Evolutionary conservation across 805 yeast genomes (phyloP), one percentile per base, ranked within the genome.

Genomic region (Sugiyamaella marilandica): DNA sequence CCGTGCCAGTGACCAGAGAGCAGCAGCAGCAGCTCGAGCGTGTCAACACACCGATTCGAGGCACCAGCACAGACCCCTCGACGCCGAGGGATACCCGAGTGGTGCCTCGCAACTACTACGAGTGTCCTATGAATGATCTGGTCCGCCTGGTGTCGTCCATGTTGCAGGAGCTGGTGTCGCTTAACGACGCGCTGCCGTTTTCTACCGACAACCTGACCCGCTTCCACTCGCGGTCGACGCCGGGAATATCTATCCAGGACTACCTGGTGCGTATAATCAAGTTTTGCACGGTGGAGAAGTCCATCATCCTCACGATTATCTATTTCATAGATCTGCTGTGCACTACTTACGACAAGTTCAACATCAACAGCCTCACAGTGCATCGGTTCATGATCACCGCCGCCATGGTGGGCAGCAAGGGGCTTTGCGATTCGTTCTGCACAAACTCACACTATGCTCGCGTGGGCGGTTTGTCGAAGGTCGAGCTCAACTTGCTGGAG

Each of bases 181-280:
- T 87, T 33, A 92, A 92, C 66, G 98, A 92, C 69, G 71, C 62
- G 29, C 61, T 62, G 21, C 73, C 75, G 39, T 70, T 65, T 53
- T 68, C 58, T 50, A 63, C 68, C 8, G 65, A 66, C 16, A 63
- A 66, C 29, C 75, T 94, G 49, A 92, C 99, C 0, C 74, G 98
- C 58, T 92, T 92, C 67, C 99, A 92, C 67, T 90, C 97, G 2
- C 77, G 97, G 56, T 83, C 92, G 0, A 96, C 97, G 2, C 98
- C 99, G 0, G 79, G 79, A 14, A 92, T 92, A 43, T 84, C 96
- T 5, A 81, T 90, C 13, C 79, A 78, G 58, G 87, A 86, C 51
- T 92, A 92, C 62, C 69, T 91, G 43, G 70, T 83, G 45, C 77
- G 98, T 60, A 73, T 92, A 46, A 78, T 92, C 7, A 85, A 87